Evolutionary conservation across 1,139 yeast genomes (phyloP).

Genomic region (Scheffersomyces lignicola): DNA sequence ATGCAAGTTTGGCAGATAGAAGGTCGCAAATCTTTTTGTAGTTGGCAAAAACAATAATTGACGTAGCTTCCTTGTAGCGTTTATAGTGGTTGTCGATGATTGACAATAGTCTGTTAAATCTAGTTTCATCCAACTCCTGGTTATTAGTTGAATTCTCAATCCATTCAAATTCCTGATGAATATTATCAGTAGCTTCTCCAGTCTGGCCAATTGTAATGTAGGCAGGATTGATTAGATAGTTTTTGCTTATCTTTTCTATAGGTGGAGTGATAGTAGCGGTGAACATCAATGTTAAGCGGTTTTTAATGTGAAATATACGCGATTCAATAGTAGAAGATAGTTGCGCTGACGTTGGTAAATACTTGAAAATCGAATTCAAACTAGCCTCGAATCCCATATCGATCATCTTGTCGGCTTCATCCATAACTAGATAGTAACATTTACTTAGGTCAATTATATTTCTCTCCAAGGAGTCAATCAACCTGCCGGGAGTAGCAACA

Average conservation of each 20-base stretch:
- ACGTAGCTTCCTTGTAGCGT: slow-evolving; percentile 31
- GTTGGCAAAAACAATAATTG: slow-evolving; percentile 77
- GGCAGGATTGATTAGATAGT: slow-evolving; percentile 63
- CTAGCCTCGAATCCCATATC: slow-evolving; percentile 93
- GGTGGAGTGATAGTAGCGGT: slow-evolving; percentile 88
- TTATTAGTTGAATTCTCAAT: slow-evolving; percentile 16
- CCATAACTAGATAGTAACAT: slow-evolving; percentile 73
- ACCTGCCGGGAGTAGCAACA: slow-evolving; percentile 92
- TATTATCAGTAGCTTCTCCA: slow-evolving; percentile 64
- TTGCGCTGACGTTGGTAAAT: slow-evolving; percentile 37
- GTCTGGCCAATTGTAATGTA: slow-evolving; percentile 65
- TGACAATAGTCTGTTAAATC: slow-evolving; percentile 25
- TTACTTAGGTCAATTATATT: slow-evolving; percentile 59
- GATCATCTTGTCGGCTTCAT: slow-evolving; percentile 94
- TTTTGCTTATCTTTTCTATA: slow-evolving; percentile 63
- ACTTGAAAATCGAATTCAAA: slow-evolving; percentile 56
- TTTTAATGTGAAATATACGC: slow-evolving; percentile 27
- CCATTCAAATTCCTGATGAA: slow-evolving; percentile 68
- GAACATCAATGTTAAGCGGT: slow-evolving; percentile 72
- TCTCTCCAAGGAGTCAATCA: slow-evolving; percentile 76
- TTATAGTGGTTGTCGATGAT: slow-evolving; percentile 20
- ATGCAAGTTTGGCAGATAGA: slow-evolving; percentile 49
- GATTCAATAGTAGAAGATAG: slow-evolving; percentile 21
- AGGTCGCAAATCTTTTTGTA: slow-evolving; percentile 71
- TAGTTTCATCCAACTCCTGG: slow-evolving; percentile 22